phyloP scores from a whole-genome alignment of 805 yeast species.

The Saccharomycopsis sp. region DNA sequence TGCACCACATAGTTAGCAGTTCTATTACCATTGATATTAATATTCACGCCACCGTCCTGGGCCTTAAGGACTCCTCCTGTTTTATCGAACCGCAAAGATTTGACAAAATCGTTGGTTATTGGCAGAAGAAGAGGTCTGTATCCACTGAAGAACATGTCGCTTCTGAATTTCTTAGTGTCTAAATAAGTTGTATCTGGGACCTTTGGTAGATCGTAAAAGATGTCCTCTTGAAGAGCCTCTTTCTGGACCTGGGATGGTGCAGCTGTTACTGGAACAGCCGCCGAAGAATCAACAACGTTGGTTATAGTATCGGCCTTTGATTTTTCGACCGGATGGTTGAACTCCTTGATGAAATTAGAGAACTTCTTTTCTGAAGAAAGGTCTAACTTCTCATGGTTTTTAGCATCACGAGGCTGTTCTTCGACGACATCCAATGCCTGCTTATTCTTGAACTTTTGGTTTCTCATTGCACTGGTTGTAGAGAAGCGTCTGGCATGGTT shows the following conservation, averaged over 20 bases:
- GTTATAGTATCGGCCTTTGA: not conserved
- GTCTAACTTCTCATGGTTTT: slow-evolving; percentile 5
- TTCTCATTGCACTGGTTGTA: not conserved
- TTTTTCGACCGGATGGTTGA: slow-evolving; percentile 4
- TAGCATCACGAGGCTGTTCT: not conserved
- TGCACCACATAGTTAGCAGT: slow-evolving; percentile 8
- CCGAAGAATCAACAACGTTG: not conserved
- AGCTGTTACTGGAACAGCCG: not conserved
- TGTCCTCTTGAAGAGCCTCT: not conserved
- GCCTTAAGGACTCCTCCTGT: slow-evolving; percentile 5
- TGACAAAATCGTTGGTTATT: slow-evolving; percentile 7
- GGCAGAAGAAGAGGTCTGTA: slow-evolving; percentile 20
- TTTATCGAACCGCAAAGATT: slow-evolving; percentile 14
- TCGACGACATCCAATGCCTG: not conserved
- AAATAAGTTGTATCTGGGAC: slow-evolving; percentile 19
- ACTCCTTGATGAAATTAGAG: slow-evolving; percentile 18
- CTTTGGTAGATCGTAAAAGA: slow-evolving; percentile 7
- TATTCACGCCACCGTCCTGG: not conserved
- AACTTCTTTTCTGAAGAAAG: slow-evolving; percentile 18
- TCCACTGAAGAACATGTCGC: slow-evolving; percentile 16
- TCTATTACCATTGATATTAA: not conserved
- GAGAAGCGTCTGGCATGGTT: not conserved
- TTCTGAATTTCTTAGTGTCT: slow-evolving; percentile 15
- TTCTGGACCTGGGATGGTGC: not conserved
- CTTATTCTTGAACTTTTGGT: not conserved